Base-by-base conservation (phyloP, 495 filamentous ascomycete species). In the Aspergillus avenaceus region DNA sequence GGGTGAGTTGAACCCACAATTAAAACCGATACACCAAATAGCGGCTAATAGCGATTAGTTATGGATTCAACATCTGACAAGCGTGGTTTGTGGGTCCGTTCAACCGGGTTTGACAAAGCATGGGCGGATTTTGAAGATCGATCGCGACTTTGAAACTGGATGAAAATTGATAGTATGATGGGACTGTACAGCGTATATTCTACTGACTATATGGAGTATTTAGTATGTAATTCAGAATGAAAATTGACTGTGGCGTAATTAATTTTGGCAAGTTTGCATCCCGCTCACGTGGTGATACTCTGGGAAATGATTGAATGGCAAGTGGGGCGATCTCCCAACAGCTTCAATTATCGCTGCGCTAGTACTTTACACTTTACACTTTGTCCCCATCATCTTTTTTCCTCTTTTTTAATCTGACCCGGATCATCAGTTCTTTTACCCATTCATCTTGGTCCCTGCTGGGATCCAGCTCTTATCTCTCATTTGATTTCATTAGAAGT, bases 41-140 rank as follows among this genome's bases (percentile, higher is more conserved):
- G 22, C 38, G 24, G 37, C 56, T 60, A 18, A 62, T 42, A 46
- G 23, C 37, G 8, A 25, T 26, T 23, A 70, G 66, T 59, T 25
- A 45, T 70, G 24, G 70, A 73, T 55, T 69, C 66, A 40, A 66
- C 65, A 45, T 44, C 43, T 52, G 53, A 48, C 5, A 26, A 50
- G 7, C 21, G n/a, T 11, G 12, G 52, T 0, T 58, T 63, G 60
- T 73, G 68, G 68, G 45, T 73, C 18, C 58, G 60, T 14, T 66
- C 61, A 16, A 58, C 60, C 9, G 70, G 70, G 3, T 73, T 72
- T 31, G 64, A 70, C 50, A 61, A 66, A 53, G 60, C 67, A 13
- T 72, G 69, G 69, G 54, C 50, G 29, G 41, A 60, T 23, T 42
- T 70, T 34, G 23, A 56, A 24, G 55, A 54, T 36, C 60, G 56